phyloP scores from a whole-genome alignment of 257 asterid species.

The Apocynum venetum region DNA sequence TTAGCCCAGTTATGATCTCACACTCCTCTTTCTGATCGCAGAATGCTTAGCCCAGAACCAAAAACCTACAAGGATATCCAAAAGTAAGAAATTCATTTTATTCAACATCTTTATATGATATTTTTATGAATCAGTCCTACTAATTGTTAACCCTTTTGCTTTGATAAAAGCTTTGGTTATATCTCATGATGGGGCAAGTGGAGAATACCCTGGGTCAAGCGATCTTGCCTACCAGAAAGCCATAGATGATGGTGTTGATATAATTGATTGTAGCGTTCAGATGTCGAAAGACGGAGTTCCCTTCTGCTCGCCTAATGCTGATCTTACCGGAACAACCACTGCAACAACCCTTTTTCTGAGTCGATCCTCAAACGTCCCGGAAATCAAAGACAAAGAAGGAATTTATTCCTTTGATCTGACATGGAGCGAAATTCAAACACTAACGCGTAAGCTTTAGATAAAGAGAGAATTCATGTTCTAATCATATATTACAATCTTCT shows the following conservation, averaged over 20 bases:
- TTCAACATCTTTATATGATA: neutral
- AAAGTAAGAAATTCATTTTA: conserved; percentile 37
- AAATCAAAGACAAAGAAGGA: conserved; percentile 57
- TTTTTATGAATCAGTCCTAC: neutral
- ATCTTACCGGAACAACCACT: conserved; percentile 68
- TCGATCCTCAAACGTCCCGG: conserved; percentile 38
- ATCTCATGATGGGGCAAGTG: conserved; percentile 91
- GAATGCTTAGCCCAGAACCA: conserved; percentile 58
- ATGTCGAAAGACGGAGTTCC: conserved; percentile 78
- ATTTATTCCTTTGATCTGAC: conserved; percentile 79
- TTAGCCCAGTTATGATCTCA: neutral
- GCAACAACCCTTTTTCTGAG: conserved; percentile 62
- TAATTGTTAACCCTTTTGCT: neutral
- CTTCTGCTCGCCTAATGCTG: conserved; percentile 74
- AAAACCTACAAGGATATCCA: conserved; percentile 45
- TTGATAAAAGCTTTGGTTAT: conserved; percentile 47
- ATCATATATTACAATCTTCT: neutral
- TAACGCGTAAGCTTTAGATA: conserved; percentile 43
- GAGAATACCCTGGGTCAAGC: conserved; percentile 74
- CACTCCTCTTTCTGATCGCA: conserved; percentile 28
- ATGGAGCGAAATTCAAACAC: conserved; percentile 72
- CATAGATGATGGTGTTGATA: conserved; percentile 74
- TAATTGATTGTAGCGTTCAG: conserved; percentile 88
- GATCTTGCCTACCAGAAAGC: conserved; percentile 94
- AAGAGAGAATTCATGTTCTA: neutral